A percentile compares a stretch with the other conserved stretches of the same genome.
phyloP scores from a whole-genome alignment of 2,329 filamentous ascomycete genomes.

The Intubia oerlemansii region DNA sequence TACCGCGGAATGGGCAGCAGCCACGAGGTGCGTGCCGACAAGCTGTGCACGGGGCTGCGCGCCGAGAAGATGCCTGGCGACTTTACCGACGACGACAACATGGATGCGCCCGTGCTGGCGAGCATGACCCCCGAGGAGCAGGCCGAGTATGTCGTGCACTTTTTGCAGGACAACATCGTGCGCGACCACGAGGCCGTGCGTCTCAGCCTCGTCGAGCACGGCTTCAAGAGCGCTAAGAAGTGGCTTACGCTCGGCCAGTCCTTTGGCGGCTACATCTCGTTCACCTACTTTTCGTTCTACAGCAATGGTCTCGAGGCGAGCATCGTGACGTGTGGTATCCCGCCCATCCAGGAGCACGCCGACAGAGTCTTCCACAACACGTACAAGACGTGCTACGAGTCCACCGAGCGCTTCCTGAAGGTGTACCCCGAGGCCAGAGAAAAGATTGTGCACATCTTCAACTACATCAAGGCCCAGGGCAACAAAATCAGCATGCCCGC shows the following conservation, averaged over 20 bases:
- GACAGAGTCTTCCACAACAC: slow-evolving; percentile 40
- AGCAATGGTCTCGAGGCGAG: slow-evolving; percentile 39
- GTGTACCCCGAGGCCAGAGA: slow-evolving; percentile 44
- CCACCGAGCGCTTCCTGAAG: slow-evolving; percentile 42
- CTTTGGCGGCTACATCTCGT: slow-evolving; percentile 53
- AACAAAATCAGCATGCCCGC: slow-evolving; percentile 1
- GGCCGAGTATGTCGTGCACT: slow-evolving; percentile 15
- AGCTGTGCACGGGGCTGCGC: slow-evolving; percentile 19
- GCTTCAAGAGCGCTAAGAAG: slow-evolving; percentile 18
- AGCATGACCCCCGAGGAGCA: background rate
- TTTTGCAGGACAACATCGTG: slow-evolving; percentile 54
- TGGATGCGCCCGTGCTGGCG: background rate
- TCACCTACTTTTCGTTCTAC: slow-evolving; percentile 47
- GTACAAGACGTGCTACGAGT: slow-evolving; percentile 32
- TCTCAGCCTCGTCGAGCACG: slow-evolving; percentile 25
- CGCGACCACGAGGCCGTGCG: slow-evolving; percentile 52
- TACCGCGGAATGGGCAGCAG: slow-evolving; percentile 53
- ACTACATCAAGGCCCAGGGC: background rate
- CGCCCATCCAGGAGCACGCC: slow-evolving; percentile 36
- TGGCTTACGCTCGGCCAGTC: slow-evolving; percentile 52
- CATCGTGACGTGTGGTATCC: slow-evolving; percentile 45
- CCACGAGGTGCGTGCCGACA: slow-evolving; percentile 33
- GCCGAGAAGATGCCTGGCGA: no score
- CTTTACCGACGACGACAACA: background rate
- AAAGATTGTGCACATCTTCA: slow-evolving; percentile 1